A percentile compares a stretch with the other conserved stretches of the same genome.
Evolutionary conservation across 2,329 filamentous ascomycete genomes (phyloP).

Genomic region (Myotisia sp.): DNA sequence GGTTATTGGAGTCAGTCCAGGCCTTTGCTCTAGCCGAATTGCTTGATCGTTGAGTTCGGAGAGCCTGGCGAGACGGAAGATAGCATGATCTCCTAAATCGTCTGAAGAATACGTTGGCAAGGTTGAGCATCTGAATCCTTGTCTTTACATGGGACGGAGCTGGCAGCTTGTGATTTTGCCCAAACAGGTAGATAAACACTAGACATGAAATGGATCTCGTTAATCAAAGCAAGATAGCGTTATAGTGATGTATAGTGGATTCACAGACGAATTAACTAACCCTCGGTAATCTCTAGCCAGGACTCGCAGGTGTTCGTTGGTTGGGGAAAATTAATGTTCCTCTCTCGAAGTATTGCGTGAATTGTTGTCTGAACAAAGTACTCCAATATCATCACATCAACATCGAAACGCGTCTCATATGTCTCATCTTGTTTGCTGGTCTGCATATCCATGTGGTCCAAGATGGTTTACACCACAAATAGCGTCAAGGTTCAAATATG

Average conservation of each 20-base stretch:
- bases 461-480: too few species aligned
- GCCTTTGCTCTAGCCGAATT: conserved; percentile 3
- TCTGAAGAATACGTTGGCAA: conserved; percentile 33
- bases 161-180: conserved; percentile 28
- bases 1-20: too few species aligned
- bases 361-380: conserved; percentile 38
- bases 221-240: too few species aligned
- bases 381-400: conserved; percentile 44
- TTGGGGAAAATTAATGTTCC: background rate
- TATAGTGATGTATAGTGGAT: background rate
- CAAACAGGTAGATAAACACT: conserved; percentile 34
- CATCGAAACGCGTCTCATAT: conserved; percentile 23
- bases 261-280: conserved; percentile 15
- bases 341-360: conserved; percentile 27
- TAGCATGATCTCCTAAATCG: conserved; percentile 28
- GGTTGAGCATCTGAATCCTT: conserved; percentile 36
- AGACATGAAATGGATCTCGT: too few species aligned
- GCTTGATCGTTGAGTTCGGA: conserved; percentile 16
- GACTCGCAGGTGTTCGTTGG: conserved; percentile 4
- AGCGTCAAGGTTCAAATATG: too few species aligned
- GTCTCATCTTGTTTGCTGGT: too few species aligned
- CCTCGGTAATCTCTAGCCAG: conserved; percentile 12
- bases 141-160: conserved; percentile 33
- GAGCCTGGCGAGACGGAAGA: conserved; percentile 19
- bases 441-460: too few species aligned